Base-by-base conservation (phyloP, 176 grass and related monocot genomes). In the Aegilops longissima region DNA sequence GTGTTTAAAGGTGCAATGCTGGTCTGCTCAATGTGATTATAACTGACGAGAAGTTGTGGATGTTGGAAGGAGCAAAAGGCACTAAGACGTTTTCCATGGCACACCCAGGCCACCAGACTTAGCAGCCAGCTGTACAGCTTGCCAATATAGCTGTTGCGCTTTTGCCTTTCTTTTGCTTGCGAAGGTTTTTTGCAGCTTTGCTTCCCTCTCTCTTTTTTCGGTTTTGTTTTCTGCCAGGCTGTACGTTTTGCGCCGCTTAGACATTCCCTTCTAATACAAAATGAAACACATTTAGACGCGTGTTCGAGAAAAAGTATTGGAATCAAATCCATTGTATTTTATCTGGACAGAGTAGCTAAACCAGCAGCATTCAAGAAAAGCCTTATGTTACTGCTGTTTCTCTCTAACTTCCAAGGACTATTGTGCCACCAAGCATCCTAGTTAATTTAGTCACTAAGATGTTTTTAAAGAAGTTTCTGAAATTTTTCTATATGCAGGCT, bases 391-490 rank as follows among this genome's bases (percentile, higher is more conserved):
- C 9, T 33, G 17, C 40, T 68, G 8, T 62, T 76, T 80, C 66
- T 80, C 33, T 23, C 12, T 77, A 72, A 70, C 29, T 33, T 30
- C 31, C 62, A 77, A 47, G 31, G n/a, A 45, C 70, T 74, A 39
- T 18, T 39, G 27, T 71, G 30, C 16, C 9, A 9, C 29, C 38
- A 65, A 80, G 58, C 24, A 31, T n/a, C 44, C 68, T 80, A 35
- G 34, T 35, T 36, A 36, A 73, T 84, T 62, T 79, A 64, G 49
- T 73, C 83, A 79, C 29, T 47, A 58, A 29, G 27, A 70, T 83
- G 17, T 61, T 70, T 73, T 25, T 29, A 62, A 49, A 80, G 23
- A 72, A 80, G 21, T 23, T 80, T 61, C 76, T 34, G 27, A 38
- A 68, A 8, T 12, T 69, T 13, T 36, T 5, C 12, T 45, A 1